Evolutionary conservation across 2,329 filamentous ascomycete genomes (phyloP).

Genomic region (Harringtonia lauricola): DNA sequence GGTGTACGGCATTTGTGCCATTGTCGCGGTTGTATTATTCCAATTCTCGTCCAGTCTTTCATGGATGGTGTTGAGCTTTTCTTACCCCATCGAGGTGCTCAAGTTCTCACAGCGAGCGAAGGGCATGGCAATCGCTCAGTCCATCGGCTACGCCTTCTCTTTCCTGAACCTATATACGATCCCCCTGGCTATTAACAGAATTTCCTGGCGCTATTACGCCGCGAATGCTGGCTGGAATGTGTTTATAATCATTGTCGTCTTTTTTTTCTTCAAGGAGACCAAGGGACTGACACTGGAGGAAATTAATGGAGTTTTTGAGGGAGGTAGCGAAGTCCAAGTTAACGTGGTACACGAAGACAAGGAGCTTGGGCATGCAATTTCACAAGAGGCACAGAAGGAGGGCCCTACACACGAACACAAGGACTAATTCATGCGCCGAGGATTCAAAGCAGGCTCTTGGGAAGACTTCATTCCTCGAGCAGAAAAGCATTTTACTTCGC

Average conservation of each 20-base stretch:
- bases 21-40: constrained; percentile 1
- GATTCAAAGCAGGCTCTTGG: too few species aligned
- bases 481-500: too few species aligned
- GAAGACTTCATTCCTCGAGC: too few species aligned
- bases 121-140: constrained; percentile 4
- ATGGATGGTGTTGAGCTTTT: background rate
- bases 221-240: constrained; percentile 31
- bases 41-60: constrained; percentile 1
- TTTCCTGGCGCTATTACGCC: constrained; percentile 28
- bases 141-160: background rate
- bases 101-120: constrained; percentile 6
- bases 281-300: constrained; percentile 1
- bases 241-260: constrained; percentile 23
- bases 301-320: constrained; percentile 4
- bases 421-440: too few species aligned
- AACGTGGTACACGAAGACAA: background rate
- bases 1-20: background rate
- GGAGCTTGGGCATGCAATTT: background rate
- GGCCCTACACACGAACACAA: too few species aligned
- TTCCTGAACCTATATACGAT: constrained; percentile 7
- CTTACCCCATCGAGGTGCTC: constrained; percentile 5
- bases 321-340: constrained; percentile 4
- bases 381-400: too few species aligned
- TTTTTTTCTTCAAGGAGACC: constrained; percentile 34
- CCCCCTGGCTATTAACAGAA: constrained; percentile 21